Evolutionary conservation across 192 early-diverging fungal genomes (phyloP).

Genomic region (Backusella tuberculispora): DNA sequence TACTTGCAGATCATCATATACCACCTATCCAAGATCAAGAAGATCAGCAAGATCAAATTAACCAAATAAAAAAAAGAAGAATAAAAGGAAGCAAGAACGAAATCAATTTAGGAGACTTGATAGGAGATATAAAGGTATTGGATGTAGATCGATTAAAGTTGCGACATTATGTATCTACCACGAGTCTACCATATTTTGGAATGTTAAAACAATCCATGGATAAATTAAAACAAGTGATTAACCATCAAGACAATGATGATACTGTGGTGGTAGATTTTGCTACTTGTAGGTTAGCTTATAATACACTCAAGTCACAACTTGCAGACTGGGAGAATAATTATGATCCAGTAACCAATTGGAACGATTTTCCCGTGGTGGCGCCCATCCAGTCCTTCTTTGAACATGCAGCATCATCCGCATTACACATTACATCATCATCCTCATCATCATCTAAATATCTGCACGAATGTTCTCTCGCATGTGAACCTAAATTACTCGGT

Average conservation of each 20-base stretch:
- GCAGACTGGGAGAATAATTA: neutral
- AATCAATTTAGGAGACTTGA: neutral
- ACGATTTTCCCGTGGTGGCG: slow-evolving; percentile 17
- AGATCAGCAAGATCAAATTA: too few species aligned
- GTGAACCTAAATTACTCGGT: slow-evolving; percentile 33
- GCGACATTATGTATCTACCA: neutral
- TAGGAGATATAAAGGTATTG: neutral
- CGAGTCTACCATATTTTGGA: slow-evolving; percentile 65
- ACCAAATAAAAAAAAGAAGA: too few species aligned
- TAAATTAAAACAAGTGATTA: slow-evolving; percentile 18
- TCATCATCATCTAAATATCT: slow-evolving; percentile 28
- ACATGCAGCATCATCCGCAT: slow-evolving; percentile 3
- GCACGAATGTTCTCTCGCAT: slow-evolving; percentile 34
- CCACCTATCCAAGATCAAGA: neutral
- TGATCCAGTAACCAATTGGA: neutral
- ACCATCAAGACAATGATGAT: slow-evolving; percentile 40
- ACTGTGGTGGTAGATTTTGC: slow-evolving; percentile 39
- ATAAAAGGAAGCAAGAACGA: slow-evolving; percentile 23
- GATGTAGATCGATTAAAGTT: neutral
- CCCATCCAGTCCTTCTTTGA: slow-evolving; percentile 37
- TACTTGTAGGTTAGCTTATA: slow-evolving; percentile 44
- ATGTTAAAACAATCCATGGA: slow-evolving; percentile 59
- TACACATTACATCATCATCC: slow-evolving; percentile 23
- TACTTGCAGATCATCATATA: slow-evolving; percentile 57
- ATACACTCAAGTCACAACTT: slow-evolving; percentile 29